Conservation (phyloP, 805 yeast genomes). For the Cyberlindnera americana region DNA sequence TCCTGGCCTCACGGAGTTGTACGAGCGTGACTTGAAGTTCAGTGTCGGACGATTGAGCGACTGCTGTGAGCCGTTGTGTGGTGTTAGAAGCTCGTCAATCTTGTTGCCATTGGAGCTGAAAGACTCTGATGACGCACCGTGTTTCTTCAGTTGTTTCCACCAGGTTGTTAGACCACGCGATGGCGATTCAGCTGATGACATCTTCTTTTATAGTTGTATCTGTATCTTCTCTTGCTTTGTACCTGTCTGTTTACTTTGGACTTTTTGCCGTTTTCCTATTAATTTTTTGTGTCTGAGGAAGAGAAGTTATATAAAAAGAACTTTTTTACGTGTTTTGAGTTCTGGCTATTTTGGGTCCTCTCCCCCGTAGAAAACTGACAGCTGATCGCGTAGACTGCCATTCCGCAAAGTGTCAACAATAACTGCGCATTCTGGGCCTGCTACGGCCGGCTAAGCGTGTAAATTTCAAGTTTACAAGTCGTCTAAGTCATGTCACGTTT, state of each 20-base stretch:
- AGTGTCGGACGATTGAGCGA: conserved; percentile 29
- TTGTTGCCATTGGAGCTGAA: conserved; percentile 11
- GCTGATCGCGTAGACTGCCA: neutral
- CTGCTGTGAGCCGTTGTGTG: conserved; percentile 14
- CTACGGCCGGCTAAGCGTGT: no score
- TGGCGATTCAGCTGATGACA: conserved; percentile 31
- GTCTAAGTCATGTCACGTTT: no score
- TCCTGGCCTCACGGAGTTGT: conserved; percentile 23
- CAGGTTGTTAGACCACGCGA: conserved; percentile 34
- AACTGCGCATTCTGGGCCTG: no score
- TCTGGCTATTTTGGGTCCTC: neutral
- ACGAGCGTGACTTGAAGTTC: conserved; percentile 36
- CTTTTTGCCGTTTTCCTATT: no score
- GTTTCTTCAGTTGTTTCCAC: conserved; percentile 39
- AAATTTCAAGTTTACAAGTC: no score
- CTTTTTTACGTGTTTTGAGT: conserved; percentile 3
- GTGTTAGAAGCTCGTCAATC: conserved; percentile 17
- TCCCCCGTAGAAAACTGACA: neutral
- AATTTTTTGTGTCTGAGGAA: no score
- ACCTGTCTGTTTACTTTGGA: neutral
- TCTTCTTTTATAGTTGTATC: conserved; percentile 2
- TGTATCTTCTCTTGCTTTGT: neutral
- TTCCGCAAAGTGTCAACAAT: neutral
- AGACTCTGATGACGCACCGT: conserved; percentile 24
- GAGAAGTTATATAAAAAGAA: no score